phyloP scores from a whole-genome alignment of 2,329 filamentous ascomycete species.

The Colletotrichum sp. region DNA sequence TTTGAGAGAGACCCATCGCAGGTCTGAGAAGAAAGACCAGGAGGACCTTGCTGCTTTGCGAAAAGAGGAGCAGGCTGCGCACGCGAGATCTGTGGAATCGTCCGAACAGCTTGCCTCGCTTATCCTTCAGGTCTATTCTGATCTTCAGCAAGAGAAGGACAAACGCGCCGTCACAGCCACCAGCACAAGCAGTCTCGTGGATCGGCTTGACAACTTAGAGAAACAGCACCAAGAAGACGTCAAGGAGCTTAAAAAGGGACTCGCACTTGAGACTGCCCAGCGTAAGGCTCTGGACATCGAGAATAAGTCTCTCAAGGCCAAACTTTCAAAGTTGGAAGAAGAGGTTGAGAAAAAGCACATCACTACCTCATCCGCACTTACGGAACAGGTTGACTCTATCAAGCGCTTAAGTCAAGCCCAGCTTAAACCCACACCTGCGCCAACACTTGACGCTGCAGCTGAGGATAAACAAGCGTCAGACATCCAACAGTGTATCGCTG shows the following conservation, averaged over 20 bases:
- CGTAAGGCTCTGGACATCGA: not conserved
- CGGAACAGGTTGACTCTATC: not conserved
- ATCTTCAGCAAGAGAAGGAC: not conserved
- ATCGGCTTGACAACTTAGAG: not conserved
- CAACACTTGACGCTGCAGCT: not conserved
- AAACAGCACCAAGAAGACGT: constrained; percentile 1
- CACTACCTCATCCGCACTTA: not conserved
- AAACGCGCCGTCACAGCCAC: not conserved
- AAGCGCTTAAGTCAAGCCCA: not conserved
- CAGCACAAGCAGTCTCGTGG: not conserved
- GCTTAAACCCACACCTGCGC: not conserved
- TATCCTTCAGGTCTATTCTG: not conserved
- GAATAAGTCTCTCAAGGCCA: constrained; percentile 4
- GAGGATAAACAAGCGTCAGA: not conserved
- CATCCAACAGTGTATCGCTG: not conserved
- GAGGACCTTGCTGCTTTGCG: not conserved
- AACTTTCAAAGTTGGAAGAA: not conserved
- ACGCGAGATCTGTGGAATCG: not conserved
- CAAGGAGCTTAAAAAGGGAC: not conserved
- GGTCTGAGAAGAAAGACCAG: not conserved
- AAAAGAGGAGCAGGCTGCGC: not conserved
- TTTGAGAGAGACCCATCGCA: not conserved
- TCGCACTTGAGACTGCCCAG: not conserved
- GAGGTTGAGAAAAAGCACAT: not conserved
- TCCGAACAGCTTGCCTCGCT: not conserved